Evolutionary conservation across 192 early-diverging fungal genomes (phyloP), one percentile per base, ranked within the genome.

Genomic region (Backusella morwellensis): DNA sequence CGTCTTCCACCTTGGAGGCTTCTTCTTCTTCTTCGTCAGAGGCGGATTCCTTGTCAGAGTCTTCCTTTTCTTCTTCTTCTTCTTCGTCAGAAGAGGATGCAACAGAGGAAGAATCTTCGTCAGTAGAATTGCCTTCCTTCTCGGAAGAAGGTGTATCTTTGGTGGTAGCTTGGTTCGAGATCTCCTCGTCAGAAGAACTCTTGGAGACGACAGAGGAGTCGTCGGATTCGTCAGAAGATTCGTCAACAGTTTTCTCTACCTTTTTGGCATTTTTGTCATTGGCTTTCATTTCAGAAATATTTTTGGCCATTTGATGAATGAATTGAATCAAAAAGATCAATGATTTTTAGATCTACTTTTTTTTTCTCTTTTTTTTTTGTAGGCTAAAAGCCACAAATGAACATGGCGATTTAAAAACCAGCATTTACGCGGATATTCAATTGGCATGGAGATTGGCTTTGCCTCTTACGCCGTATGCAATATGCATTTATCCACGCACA

Each of bases 181-280:
- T 50, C 47, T 50, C 47, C 17, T 50, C 47, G 19, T 50, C 47
- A 50, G 47, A 50, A n/a, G 47, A 50, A 52, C 44, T 34, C n/a
- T 73, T 52, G 35, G 72, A 73, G 47, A 26, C 44, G 12, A 41
- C 32, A 35, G 35, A 41, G 70, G 70, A 71, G 1, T 71, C 70
- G 2, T 71, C 70, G 11, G 44, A 40, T 34, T 34, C 34, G 2
- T 73, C 71, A 40, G 35, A 40, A 73, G 72, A 50, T 50, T n/a
- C 47, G 12, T 5, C 42, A 44, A 17, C 42, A 44, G 15, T 17
- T 44, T 44, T 17, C 17, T 50, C 47, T 44, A 44, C 42, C 8
- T 14, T 44, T 14, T 44, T 44, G 42, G 12, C 12, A 11, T 44
- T 44, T 14, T 44, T 44, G 11, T 44, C 42, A 0, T 44, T 44